Conservation (phyloP, 495 filamentous ascomycete genomes). For the Usnea hakonensis region DNA sequence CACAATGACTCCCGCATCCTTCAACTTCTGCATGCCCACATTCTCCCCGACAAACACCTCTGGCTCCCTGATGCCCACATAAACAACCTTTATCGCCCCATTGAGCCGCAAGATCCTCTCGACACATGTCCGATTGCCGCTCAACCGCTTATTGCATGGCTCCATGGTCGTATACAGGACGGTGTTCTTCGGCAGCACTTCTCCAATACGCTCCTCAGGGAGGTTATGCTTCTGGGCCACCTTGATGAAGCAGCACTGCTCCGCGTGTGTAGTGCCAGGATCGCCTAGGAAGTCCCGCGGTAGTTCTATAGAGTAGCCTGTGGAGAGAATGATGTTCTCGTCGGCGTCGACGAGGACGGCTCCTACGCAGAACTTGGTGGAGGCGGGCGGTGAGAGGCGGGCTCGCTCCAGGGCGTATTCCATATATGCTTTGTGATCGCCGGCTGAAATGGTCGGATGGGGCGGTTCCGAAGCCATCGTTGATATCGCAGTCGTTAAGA, state of each 20-base stretch:
- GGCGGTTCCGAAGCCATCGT: conserved; percentile 8
- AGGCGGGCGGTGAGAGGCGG: conserved; percentile 26
- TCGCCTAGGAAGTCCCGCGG: conserved; percentile 30
- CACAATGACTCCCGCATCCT: conserved; percentile 25
- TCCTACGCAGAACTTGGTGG: conserved; percentile 32
- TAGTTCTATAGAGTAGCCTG: conserved; percentile 32
- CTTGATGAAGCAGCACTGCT: conserved; percentile 42
- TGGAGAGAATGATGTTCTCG: conserved; percentile 23
- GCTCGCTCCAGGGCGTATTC: conserved; percentile 26
- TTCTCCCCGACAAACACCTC: conserved; percentile 29
- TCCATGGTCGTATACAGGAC: conserved; percentile 35
- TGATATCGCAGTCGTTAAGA: neutral
- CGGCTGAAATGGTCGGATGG: conserved; percentile 20
- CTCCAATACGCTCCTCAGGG: conserved; percentile 32
- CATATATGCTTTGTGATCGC: conserved; percentile 30
- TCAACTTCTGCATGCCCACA: conserved; percentile 21
- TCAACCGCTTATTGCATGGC: conserved; percentile 31
- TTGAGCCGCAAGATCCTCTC: conserved; percentile 28
- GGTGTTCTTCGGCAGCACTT: conserved; percentile 34
- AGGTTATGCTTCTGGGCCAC: conserved; percentile 34
- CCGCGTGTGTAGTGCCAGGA: conserved; percentile 35
- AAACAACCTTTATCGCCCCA: conserved; percentile 27
- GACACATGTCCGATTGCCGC: conserved; percentile 29
- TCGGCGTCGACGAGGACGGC: conserved; percentile 29
- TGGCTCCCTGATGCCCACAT: conserved; percentile 31